Conservation (phyloP, 1,139 yeast genomes). For the Tardiomyces depauwii region DNA sequence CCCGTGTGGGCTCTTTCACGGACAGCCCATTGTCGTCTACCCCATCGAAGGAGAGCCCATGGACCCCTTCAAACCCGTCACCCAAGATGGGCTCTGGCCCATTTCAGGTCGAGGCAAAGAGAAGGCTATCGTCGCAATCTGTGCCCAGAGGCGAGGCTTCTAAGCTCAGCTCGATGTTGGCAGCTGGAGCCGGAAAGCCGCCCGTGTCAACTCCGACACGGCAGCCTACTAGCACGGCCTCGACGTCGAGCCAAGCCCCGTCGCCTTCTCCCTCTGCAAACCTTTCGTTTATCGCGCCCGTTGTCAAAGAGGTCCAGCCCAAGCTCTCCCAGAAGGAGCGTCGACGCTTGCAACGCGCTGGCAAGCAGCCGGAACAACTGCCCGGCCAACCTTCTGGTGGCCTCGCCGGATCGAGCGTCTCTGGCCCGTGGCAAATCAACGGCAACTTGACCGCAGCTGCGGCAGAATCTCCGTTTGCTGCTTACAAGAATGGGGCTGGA, state of each 20-base stretch:
- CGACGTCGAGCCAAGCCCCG: neutral
- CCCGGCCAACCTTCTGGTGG: neutral
- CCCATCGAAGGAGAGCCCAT: neutral
- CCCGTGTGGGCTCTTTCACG: neutral
- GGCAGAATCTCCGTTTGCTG: slow-evolving; percentile 1
- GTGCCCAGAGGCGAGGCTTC: neutral
- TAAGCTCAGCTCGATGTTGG: neutral
- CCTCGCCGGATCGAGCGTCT: slow-evolving; percentile 2
- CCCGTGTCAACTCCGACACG: neutral
- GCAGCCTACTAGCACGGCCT: neutral
- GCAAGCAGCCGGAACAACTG: slow-evolving; percentile 3
- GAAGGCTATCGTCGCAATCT: neutral
- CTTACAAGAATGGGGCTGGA: neutral
- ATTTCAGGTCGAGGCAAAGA: neutral
- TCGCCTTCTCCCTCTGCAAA: neutral
- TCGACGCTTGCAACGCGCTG: slow-evolving; percentile 26
- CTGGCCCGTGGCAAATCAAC: slow-evolving; percentile 10
- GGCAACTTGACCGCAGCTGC: neutral
- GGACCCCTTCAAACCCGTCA: neutral
- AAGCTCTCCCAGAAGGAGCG: slow-evolving; percentile 44
- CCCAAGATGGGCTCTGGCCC: neutral
- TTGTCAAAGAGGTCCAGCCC: slow-evolving; percentile 2
- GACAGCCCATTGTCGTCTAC: neutral
- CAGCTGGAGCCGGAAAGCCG: neutral
- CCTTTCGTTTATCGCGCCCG: neutral